These are phyloP conservation scores for Murraya koenigii DNA, from an alignment of 345 rosid genomes.

Conservation along the genomic window DNA sequence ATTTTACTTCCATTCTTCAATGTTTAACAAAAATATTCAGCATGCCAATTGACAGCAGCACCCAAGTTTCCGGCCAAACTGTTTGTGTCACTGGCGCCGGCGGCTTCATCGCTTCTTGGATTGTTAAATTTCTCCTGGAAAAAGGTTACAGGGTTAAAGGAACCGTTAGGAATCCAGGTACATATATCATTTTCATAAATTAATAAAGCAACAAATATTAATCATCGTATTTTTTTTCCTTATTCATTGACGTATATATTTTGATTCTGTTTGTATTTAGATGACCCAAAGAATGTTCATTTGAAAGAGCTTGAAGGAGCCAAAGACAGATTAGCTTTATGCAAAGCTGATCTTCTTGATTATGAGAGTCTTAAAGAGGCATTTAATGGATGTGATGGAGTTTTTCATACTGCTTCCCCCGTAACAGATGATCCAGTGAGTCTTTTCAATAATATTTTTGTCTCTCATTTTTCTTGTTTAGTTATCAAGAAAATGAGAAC, in stretches of 20 bases:
- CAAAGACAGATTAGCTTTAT: slow-evolving; percentile 66
- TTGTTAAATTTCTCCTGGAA: slow-evolving; percentile 78
- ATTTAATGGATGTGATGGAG: slow-evolving; percentile 84
- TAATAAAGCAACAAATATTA: too few relatives aligned
- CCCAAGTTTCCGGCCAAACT: slow-evolving; percentile 47
- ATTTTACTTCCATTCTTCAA: background rate
- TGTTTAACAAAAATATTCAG: background rate
- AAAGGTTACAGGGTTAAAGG: slow-evolving; percentile 82
- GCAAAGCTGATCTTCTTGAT: slow-evolving; percentile 84
- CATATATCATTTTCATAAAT: background rate
- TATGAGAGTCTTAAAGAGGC: slow-evolving; percentile 56
- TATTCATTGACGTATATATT: too few relatives aligned
- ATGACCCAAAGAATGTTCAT: slow-evolving; percentile 84
- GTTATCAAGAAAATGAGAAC: slow-evolving; percentile 18
- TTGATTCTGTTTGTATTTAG: slow-evolving; percentile 17
- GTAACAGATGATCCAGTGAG: slow-evolving; percentile 97
- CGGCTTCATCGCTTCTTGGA: slow-evolving; percentile 98
- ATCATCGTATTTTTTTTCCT: too few relatives aligned
- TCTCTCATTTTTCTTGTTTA: slow-evolving; percentile 5
- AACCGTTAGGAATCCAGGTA: slow-evolving; percentile 87
- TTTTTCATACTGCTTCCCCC: slow-evolving; percentile 94
- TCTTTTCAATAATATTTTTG: background rate
- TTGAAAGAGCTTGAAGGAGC: slow-evolving; percentile 92
- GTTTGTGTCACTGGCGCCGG: slow-evolving; percentile 98
- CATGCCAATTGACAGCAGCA: slow-evolving; percentile 44